phyloP scores from a whole-genome alignment of 352 stramenopile species.

The Pythium sp. region DNA sequence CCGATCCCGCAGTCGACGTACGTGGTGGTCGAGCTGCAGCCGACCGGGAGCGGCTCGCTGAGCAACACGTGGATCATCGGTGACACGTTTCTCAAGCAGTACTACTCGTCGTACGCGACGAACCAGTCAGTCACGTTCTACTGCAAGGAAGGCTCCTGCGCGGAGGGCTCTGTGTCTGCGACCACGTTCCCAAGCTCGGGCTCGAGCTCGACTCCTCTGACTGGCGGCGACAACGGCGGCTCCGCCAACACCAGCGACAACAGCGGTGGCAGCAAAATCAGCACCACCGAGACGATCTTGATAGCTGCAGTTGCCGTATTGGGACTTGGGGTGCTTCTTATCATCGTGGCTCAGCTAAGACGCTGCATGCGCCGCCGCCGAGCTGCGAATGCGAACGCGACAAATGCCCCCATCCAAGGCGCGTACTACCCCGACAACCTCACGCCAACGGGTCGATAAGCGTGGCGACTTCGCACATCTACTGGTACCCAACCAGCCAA shows the following conservation, averaged over 20 bases:
- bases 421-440: constrained; percentile 18
- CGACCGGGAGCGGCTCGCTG: constrained; percentile 16
- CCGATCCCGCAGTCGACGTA: constrained; percentile 26
- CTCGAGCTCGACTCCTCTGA: neutral
- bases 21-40: constrained; percentile 41
- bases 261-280: constrained; percentile 2
- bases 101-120: constrained; percentile 69
- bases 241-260: neutral
- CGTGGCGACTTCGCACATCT: no score
- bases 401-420: neutral
- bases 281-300: constrained; percentile 5
- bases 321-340: constrained; percentile 18
- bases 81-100: constrained; percentile 74
- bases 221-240: neutral
- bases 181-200: constrained; percentile 9
- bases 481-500: neutral
- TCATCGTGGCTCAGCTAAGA: constrained; percentile 19
- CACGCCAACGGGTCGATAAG: constrained; percentile 5
- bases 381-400: neutral
- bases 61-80: constrained; percentile 72
- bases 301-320: constrained; percentile 4
- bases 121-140: constrained; percentile 67
- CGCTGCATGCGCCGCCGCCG: constrained; percentile 1
- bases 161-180: neutral
- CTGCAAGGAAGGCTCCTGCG: constrained; percentile 20